Percentiles rank a stretch among this genome's conserved stretches.
Conservation (phyloP, 2,329 filamentous ascomycete species). For the Pestalotiopsis sp. region DNA sequence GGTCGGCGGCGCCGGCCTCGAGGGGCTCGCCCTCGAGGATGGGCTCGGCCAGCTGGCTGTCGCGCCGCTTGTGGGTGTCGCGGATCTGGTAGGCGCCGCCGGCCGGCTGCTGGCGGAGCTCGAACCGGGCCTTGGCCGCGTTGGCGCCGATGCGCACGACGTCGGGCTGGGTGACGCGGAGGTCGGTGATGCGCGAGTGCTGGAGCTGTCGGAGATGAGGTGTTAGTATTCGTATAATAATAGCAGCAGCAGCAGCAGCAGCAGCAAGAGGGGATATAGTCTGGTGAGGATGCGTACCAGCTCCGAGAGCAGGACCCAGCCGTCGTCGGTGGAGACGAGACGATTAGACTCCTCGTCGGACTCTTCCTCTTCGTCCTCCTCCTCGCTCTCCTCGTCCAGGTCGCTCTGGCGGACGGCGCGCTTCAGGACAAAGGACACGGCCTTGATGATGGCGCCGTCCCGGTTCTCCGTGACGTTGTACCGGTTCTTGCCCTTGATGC, state of each 20-base stretch:
- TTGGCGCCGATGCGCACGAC: constrained; percentile 35
- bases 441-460: constrained; percentile 42
- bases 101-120: constrained; percentile 27
- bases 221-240: constrained; percentile 2
- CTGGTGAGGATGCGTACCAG: constrained; percentile 34
- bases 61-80: constrained; percentile 29
- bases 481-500: constrained; percentile 40
- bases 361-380: constrained; percentile 34
- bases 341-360: constrained; percentile 29
- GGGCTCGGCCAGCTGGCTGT: constrained; percentile 21
- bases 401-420: constrained; percentile 29
- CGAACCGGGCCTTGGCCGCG: constrained; percentile 40
- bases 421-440: constrained; percentile 43
- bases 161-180: constrained; percentile 38
- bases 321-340: constrained; percentile 39
- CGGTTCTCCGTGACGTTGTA: constrained; percentile 45
- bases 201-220: constrained; percentile 30
- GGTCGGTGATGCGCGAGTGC: constrained; percentile 35
- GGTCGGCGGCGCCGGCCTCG: constrained; percentile 32
- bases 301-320: constrained; percentile 42
- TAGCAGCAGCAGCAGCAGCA: too few relatives aligned
- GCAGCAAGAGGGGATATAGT: neutral
- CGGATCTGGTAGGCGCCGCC: constrained; percentile 37
- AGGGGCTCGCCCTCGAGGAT: constrained; percentile 34
- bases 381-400: constrained; percentile 27